Evolutionary conservation across 2,329 filamentous ascomycete genomes (phyloP).

Genomic region (Diatrype stigma): DNA sequence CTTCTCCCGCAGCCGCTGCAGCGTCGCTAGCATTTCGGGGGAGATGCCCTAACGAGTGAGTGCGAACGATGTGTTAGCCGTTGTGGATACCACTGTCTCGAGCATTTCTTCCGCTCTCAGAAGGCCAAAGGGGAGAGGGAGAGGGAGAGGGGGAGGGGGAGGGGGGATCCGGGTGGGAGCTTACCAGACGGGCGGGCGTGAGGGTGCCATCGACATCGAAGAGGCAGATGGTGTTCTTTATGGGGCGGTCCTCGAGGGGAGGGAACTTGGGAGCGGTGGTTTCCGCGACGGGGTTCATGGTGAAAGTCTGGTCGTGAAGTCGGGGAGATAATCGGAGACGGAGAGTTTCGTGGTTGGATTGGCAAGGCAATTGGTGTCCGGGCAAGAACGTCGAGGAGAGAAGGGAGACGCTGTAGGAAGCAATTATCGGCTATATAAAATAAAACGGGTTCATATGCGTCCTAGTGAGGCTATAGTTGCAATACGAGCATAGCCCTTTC

Average conservation of each 20-base stretch:
- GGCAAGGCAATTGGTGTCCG: no score
- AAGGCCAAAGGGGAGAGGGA: neutral
- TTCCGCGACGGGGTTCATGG: conserved; percentile 35
- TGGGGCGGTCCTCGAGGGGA: conserved; percentile 73
- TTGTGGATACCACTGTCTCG: neutral
- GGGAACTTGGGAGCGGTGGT: conserved; percentile 50
- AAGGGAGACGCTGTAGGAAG: no score
- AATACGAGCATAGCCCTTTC: no score
- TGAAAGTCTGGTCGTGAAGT: neutral
- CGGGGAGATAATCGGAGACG: no score
- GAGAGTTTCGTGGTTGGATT: no score
- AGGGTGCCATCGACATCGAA: conserved; percentile 97
- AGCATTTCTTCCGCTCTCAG: neutral
- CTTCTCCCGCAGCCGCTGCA: conserved; percentile 77
- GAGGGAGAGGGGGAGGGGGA: neutral
- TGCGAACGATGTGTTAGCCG: conserved; percentile 11
- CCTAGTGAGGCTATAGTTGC: no score
- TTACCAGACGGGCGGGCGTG: conserved; percentile 73
- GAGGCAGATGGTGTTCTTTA: conserved; percentile 90
- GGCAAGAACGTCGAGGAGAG: no score
- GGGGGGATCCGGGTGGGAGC: conserved; percentile 16
- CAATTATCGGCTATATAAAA: no score
- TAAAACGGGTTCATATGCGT: no score
- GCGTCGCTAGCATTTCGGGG: conserved; percentile 78
- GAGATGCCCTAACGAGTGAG: conserved; percentile 53